These are phyloP conservation scores for Trichoderma harzianum DNA, from an alignment of 2,329 filamentous ascomycete species.

Conservation along the genomic window DNA sequence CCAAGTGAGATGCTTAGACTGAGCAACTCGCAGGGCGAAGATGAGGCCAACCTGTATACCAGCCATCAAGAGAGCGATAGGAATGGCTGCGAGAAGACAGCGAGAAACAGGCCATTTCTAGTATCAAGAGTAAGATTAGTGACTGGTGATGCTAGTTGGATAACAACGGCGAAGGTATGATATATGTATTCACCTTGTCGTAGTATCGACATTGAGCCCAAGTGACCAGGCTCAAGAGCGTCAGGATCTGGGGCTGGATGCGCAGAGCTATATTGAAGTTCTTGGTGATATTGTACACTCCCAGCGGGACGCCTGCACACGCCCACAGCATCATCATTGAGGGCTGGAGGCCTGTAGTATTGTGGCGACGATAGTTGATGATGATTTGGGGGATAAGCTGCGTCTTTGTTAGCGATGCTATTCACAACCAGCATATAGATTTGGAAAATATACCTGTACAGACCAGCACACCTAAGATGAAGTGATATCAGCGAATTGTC, in stretches of 20 bases:
- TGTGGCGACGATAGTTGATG: conserved; percentile 63
- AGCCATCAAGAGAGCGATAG: conserved; percentile 55
- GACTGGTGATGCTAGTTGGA: too few species aligned
- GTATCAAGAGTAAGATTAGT: background rate
- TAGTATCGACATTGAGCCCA: conserved; percentile 46
- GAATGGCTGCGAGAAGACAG: conserved; percentile 46
- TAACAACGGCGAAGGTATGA: background rate
- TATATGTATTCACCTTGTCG: conserved; percentile 32
- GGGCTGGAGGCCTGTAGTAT: conserved; percentile 62
- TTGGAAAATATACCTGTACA: conserved; percentile 45
- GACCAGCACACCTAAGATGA: conserved; percentile 56
- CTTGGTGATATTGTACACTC: conserved; percentile 46
- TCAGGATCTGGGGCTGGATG: conserved; percentile 44
- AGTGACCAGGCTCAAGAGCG: conserved; percentile 40
- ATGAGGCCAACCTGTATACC: conserved; percentile 58
- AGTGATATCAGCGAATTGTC: background rate
- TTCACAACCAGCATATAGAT: background rate
- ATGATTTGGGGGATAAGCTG: conserved; percentile 67
- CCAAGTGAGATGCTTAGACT: conserved; percentile 49
- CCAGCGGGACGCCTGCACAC: conserved; percentile 63
- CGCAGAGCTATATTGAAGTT: conserved; percentile 41
- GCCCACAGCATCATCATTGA: conserved; percentile 73
- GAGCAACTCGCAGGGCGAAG: conserved; percentile 50
- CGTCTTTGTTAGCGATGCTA: background rate
- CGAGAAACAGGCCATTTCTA: conserved; percentile 52